Conservation (phyloP, 352 stramenopile species). For the Chrysophaeum taylorii region DNA sequence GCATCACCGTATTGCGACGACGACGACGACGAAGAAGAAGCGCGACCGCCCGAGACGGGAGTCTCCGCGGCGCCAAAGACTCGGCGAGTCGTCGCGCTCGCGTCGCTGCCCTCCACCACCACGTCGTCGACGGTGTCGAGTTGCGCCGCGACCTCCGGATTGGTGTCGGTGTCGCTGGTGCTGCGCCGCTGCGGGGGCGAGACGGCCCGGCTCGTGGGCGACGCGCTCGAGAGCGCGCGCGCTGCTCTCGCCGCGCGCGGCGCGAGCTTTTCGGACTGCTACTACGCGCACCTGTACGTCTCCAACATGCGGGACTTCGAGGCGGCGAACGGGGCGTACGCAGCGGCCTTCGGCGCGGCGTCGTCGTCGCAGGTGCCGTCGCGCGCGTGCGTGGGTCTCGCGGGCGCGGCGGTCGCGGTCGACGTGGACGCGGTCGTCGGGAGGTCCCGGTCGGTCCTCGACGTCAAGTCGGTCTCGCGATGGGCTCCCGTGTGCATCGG, state of each 20-base stretch:
- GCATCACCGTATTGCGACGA: neutral
- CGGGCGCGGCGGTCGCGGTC: constrained; percentile 51
- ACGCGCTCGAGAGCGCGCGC: neutral
- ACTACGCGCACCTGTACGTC: constrained; percentile 93
- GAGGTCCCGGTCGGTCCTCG: constrained; percentile 62
- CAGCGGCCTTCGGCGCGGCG: constrained; percentile 50
- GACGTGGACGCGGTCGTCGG: constrained; percentile 36
- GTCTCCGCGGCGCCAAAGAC: too few species aligned
- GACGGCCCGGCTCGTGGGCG: too few species aligned
- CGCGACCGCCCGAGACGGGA: neutral
- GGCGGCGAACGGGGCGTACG: constrained; percentile 83
- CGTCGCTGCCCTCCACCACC: too few species aligned
- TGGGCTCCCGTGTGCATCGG: constrained; percentile 97
- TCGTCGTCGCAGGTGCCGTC: constrained; percentile 26
- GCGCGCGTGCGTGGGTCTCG: constrained; percentile 2
- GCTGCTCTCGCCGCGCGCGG: constrained; percentile 10
- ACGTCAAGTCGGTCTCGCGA: constrained; percentile 79
- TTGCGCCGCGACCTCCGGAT: too few species aligned
- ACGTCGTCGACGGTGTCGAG: too few species aligned
- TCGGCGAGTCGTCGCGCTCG: too few species aligned
- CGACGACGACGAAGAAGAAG: neutral
- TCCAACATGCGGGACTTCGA: constrained; percentile 82
- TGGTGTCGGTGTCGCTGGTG: too few species aligned
- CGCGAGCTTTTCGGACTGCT: constrained; percentile 63
- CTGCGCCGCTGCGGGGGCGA: too few species aligned